A percentile compares a stretch with the other conserved stretches of the same genome.
Conservation (phyloP, 139 green algal species). For the Pseudopediastrum boryanum region DNA sequence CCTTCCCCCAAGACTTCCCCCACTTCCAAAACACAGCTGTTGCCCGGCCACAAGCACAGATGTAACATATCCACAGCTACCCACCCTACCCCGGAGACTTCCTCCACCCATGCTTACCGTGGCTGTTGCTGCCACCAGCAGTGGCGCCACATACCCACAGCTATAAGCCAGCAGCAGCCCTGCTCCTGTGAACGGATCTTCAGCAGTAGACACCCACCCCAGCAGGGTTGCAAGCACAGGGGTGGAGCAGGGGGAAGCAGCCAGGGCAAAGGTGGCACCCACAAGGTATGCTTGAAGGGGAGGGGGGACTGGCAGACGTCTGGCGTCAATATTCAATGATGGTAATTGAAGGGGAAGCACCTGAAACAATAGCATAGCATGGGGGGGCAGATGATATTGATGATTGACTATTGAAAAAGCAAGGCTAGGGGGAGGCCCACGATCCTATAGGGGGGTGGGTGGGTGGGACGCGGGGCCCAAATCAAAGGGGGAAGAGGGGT, state of each 20-base stretch:
- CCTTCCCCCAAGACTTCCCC: not conserved
- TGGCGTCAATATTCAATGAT: constrained; percentile 82
- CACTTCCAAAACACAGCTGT: not conserved
- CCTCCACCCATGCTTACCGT: constrained; percentile 59
- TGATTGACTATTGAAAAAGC: not conserved
- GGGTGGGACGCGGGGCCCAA: no score
- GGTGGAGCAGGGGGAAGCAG: constrained; percentile 94
- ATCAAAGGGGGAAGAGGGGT: no score
- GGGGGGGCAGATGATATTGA: not conserved
- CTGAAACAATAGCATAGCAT: constrained; percentile 25
- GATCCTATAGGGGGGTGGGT: not conserved
- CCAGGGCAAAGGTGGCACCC: constrained; percentile 93
- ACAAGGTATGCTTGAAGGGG: constrained; percentile 85
- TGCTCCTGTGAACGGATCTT: constrained; percentile 70
- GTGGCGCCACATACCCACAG: constrained; percentile 89
- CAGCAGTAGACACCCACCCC: constrained; percentile 83
- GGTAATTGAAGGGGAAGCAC: constrained; percentile 81
- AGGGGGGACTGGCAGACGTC: constrained; percentile 48
- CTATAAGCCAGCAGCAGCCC: constrained; percentile 91
- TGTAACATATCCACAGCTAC: not conserved
- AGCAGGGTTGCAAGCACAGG: constrained; percentile 95
- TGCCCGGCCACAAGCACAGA: not conserved
- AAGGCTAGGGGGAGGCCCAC: not conserved
- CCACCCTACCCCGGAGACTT: no score
- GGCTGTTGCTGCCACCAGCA: constrained; percentile 88